Conservation (phyloP, 192 early-diverging fungal species). For the Coemansia sp. region DNA sequence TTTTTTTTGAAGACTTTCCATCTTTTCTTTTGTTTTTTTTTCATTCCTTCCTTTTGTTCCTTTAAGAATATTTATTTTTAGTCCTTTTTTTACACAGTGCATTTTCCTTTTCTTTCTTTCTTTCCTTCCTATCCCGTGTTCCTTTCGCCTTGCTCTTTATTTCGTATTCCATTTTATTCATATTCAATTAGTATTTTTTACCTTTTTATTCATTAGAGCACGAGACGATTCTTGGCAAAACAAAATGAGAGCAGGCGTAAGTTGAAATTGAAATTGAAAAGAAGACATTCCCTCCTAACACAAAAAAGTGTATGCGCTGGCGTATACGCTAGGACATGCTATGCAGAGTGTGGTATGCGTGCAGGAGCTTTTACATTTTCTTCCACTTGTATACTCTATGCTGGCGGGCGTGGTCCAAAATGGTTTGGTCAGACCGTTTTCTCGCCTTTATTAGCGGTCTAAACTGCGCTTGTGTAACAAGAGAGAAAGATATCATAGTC, state of each 20-base stretch:
- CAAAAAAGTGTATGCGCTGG: background rate
- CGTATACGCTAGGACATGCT: background rate
- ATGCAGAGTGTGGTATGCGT: too few relatives aligned
- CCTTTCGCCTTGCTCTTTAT: background rate
- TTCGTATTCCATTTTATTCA: conserved; percentile 9
- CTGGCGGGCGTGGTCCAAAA: too few relatives aligned
- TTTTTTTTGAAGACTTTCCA: too few relatives aligned
- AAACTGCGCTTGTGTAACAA: too few relatives aligned
- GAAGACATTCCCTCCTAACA: background rate
- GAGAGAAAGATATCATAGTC: too few relatives aligned
- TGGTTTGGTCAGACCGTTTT: too few relatives aligned
- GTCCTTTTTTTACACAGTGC: background rate
- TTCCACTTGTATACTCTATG: too few relatives aligned
- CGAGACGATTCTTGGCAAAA: background rate
- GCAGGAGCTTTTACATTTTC: too few relatives aligned
- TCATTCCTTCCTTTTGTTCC: background rate
- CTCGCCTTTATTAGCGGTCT: too few relatives aligned
- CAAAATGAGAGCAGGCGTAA: conserved; percentile 9
- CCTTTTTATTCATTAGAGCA: conserved; percentile 1
- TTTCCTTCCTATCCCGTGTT: background rate
- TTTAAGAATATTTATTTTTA: conserved; percentile 2
- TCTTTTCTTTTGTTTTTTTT: background rate
- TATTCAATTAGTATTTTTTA: background rate
- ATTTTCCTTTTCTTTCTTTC: background rate
- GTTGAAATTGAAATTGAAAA: background rate